Evolutionary conservation across 1,284 basidiomycete species (phyloP).

Genomic region (Tetrapyrgos nigripes): DNA sequence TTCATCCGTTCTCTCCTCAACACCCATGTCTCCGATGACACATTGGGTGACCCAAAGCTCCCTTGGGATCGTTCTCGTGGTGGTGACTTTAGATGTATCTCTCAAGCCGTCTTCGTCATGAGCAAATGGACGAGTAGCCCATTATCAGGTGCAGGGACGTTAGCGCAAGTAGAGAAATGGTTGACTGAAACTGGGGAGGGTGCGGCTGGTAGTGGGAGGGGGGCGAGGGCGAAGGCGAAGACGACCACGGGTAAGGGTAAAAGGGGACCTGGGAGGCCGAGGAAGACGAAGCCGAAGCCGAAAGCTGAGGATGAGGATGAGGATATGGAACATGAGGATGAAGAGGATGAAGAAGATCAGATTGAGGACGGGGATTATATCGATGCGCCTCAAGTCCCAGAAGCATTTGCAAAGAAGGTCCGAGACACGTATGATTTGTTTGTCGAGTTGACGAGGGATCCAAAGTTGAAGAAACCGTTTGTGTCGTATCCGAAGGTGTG

Average conservation of each 20-base stretch:
- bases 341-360: background rate
- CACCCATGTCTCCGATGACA: conserved; percentile 44
- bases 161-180: conserved; percentile 61
- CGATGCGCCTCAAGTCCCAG: conserved; percentile 22
- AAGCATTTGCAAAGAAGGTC: conserved; percentile 41
- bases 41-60: conserved; percentile 55
- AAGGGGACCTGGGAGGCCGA: too few species aligned
- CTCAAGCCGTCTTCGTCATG: conserved; percentile 59
- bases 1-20: conserved; percentile 57
- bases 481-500: conserved; percentile 23
- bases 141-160: conserved; percentile 37
- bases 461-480: conserved; percentile 43
- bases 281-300: too few species aligned
- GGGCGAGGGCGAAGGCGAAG: conserved; percentile 1
- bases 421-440: conserved; percentile 52
- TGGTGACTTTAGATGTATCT: conserved; percentile 49
- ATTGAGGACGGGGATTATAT: conserved; percentile 4
- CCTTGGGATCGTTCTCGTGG: conserved; percentile 12
- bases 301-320: background rate
- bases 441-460: conserved; percentile 42
- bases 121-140: conserved; percentile 44
- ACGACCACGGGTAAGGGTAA: background rate
- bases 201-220: conserved; percentile 26
- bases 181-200: conserved; percentile 39
- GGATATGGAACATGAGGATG: background rate